phyloP scores from a whole-genome alignment of 2,329 filamentous ascomycete species.

The Gyromitra esculenta region DNA sequence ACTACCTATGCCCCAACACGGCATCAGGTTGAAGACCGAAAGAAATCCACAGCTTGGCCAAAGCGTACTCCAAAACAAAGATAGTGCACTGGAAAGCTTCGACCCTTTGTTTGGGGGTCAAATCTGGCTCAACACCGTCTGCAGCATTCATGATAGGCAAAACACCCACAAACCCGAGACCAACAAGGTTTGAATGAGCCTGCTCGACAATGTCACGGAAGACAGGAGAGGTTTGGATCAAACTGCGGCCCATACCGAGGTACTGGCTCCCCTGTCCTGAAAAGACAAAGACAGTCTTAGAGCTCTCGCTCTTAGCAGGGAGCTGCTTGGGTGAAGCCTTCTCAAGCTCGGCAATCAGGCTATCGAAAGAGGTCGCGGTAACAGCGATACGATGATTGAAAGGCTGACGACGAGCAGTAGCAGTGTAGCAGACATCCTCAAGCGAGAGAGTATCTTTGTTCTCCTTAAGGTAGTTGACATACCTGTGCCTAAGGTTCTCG shows the following conservation, averaged over 20 bases:
- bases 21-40: slow-evolving; percentile 66
- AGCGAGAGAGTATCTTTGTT: slow-evolving; percentile 66
- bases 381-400: slow-evolving; percentile 68
- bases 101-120: slow-evolving; percentile 67
- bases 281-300: slow-evolving; percentile 67
- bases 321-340: slow-evolving; percentile 56
- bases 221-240: slow-evolving; percentile 64
- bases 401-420: slow-evolving; percentile 72
- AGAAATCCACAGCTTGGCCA: slow-evolving; percentile 68
- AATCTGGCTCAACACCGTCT: slow-evolving; percentile 64
- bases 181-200: slow-evolving; percentile 59
- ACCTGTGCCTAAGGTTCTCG: slow-evolving; percentile 67
- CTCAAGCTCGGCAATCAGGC: slow-evolving; percentile 44
- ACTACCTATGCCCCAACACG: slow-evolving; percentile 68
- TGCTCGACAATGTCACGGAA: slow-evolving; percentile 63
- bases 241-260: slow-evolving; percentile 65
- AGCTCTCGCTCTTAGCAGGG: slow-evolving; percentile 60
- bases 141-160: slow-evolving; percentile 64
- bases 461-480: slow-evolving; percentile 67
- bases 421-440: slow-evolving; percentile 72
- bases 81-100: slow-evolving; percentile 50
- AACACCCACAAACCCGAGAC: slow-evolving; percentile 61
- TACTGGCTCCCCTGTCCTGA: slow-evolving; percentile 66
- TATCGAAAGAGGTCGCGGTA: slow-evolving; percentile 61
- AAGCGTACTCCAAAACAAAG: slow-evolving; percentile 60